These are phyloP conservation scores for Dentipellis sp. DNA, from an alignment of 768 basidiomycete species.

Conservation along the genomic window DNA sequence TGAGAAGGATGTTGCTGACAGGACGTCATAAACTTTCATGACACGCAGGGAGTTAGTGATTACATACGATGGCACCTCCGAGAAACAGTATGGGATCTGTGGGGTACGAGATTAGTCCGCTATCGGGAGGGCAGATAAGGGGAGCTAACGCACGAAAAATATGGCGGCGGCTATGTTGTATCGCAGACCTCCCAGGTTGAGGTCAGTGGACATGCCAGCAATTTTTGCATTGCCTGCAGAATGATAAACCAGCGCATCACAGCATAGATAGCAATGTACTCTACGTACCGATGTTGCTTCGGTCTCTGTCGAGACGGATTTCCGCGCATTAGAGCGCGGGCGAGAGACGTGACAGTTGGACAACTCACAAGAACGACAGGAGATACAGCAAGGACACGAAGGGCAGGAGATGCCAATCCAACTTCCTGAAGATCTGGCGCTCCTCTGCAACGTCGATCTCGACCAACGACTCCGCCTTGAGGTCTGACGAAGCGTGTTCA, in stretches of 20 bases:
- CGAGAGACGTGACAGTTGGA: too few relatives aligned
- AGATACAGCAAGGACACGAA: slow-evolving; percentile 10
- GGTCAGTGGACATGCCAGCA: slow-evolving; percentile 33
- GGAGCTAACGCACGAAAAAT: slow-evolving; percentile 22
- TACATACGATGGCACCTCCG: slow-evolving; percentile 30
- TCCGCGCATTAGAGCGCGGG: neutral
- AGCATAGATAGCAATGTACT: neutral
- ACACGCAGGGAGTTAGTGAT: neutral
- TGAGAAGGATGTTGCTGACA: slow-evolving; percentile 28
- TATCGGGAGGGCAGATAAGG: neutral
- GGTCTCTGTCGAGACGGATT: slow-evolving; percentile 7
- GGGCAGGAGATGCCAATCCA: slow-evolving; percentile 9
- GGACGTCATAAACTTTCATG: neutral
- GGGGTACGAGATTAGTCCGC: neutral
- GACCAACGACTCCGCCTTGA: neutral
- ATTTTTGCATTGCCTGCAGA: slow-evolving; percentile 21
- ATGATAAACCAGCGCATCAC: too few relatives aligned
- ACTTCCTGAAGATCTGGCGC: slow-evolving; percentile 5
- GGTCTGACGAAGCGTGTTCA: neutral
- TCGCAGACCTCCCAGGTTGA: slow-evolving; percentile 23
- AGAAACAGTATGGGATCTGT: slow-evolving; percentile 28
- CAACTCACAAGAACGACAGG: slow-evolving; percentile 12
- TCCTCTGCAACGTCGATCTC: neutral
- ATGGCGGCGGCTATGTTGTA: slow-evolving; percentile 31
- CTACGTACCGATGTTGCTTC: slow-evolving; percentile 11